These are phyloP conservation scores for Penicillium digitatum DNA, from an alignment of 2,329 filamentous ascomycete genomes.

Conservation along the genomic window DNA sequence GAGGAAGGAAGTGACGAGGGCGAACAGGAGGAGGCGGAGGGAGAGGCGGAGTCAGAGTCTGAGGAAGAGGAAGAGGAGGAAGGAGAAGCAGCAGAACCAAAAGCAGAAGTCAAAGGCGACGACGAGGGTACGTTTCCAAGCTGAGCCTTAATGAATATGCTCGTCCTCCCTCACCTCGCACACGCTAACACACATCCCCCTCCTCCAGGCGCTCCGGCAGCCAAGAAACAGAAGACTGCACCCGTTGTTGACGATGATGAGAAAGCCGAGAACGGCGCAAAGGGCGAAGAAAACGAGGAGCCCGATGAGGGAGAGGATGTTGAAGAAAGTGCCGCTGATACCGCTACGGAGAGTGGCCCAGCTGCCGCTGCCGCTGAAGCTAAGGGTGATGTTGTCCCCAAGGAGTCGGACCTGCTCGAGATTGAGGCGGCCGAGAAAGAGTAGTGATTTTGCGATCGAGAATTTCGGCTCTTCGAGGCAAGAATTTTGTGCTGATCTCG, in stretches of 20 bases:
- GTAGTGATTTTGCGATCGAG: not conserved
- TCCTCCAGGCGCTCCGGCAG: conserved; percentile 22
- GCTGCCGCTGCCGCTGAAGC: conserved; percentile 33
- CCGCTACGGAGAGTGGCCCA: conserved; percentile 33
- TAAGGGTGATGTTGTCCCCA: conserved; percentile 30
- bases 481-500: not conserved
- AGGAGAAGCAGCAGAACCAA: conserved; percentile 11
- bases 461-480: no score
- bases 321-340: conserved; percentile 28
- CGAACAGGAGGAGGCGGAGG: conserved; percentile 30
- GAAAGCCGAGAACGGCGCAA: conserved; percentile 19
- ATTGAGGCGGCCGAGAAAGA: conserved; percentile 30
- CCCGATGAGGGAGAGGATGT: conserved; percentile 17
- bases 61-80: conserved; percentile 25
- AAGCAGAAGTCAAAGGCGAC: conserved; percentile 13
- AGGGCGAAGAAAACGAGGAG: conserved; percentile 20
- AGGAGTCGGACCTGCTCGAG: conserved; percentile 31
- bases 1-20: conserved; percentile 30
- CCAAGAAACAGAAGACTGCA: conserved; percentile 35
- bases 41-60: conserved; percentile 30
- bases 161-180: not conserved
- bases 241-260: conserved; percentile 18
- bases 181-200: not conserved
- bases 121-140: conserved; percentile 17
- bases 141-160: not conserved